These are phyloP conservation scores for Auricularia sp. DNA, from an alignment of 768 basidiomycete species.

Conservation along the genomic window DNA sequence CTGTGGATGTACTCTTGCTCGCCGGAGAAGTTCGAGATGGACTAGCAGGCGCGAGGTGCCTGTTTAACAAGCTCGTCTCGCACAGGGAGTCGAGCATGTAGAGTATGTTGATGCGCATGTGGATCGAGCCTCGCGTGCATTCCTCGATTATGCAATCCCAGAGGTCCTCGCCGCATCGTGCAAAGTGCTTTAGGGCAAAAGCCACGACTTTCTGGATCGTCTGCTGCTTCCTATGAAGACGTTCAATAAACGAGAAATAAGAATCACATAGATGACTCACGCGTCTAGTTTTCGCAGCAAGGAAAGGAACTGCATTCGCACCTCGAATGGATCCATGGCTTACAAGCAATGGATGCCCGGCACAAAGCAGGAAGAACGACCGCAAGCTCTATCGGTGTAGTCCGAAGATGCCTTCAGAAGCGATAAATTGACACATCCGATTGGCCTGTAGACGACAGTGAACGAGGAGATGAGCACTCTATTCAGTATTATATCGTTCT, in stretches of 20 bases:
- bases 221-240: constrained; percentile 54
- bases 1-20: constrained; percentile 17
- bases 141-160: constrained; percentile 93
- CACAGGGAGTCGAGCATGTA: constrained; percentile 86
- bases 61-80: constrained; percentile 52
- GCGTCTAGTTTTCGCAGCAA: constrained; percentile 56
- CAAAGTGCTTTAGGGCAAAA: constrained; percentile 76
- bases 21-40: constrained; percentile 24
- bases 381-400: too few relatives aligned
- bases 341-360: constrained; percentile 42
- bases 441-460: too few relatives aligned
- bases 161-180: constrained; percentile 78
- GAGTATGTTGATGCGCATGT: constrained; percentile 86
- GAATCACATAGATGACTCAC: constrained; percentile 28
- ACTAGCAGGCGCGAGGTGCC: constrained; percentile 34
- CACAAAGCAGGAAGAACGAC: too few relatives aligned
- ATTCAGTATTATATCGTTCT: too few relatives aligned
- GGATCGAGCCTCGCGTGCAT: constrained; percentile 69
- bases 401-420: too few relatives aligned
- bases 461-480: too few relatives aligned
- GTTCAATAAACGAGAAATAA: background rate
- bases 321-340: constrained; percentile 63
- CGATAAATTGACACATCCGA: too few relatives aligned
- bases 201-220: constrained; percentile 83
- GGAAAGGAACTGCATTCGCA: constrained; percentile 61